A percentile compares a stretch with the other conserved stretches of the same genome.
These are phyloP conservation scores for Cytospora leucostoma DNA, from an alignment of 2,329 filamentous ascomycete species.

Conservation along the genomic window DNA sequence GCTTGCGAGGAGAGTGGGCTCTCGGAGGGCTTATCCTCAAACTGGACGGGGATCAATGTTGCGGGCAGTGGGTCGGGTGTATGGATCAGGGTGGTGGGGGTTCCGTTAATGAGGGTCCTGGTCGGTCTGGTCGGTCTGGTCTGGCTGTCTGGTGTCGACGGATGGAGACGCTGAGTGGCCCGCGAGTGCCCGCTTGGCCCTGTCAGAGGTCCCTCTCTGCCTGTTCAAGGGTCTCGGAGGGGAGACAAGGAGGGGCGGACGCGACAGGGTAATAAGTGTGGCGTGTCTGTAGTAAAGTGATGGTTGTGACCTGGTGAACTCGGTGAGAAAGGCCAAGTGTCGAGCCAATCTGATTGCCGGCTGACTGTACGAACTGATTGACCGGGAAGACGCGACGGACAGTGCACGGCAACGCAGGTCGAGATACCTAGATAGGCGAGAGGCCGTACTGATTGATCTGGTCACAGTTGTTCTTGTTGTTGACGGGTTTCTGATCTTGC, in stretches of 20 bases:
- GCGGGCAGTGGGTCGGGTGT: slow-evolving; percentile 1
- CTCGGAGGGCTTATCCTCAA: neutral
- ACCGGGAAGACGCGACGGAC: neutral
- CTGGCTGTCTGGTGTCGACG: neutral
- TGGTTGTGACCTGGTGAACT: neutral
- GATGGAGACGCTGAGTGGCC: neutral
- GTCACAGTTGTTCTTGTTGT: too few relatives aligned
- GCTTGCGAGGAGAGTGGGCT: neutral
- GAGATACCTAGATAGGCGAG: too few relatives aligned
- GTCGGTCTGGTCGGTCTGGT: neutral
- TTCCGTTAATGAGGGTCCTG: neutral
- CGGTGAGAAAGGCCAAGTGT: neutral
- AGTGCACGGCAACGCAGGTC: too few relatives aligned
- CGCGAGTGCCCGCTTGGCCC: neutral
- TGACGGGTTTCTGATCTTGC: too few relatives aligned
- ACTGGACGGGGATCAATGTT: slow-evolving; percentile 1
- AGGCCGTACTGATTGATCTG: too few relatives aligned
- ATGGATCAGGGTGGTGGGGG: slow-evolving; percentile 2
- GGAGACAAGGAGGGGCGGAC: neutral
- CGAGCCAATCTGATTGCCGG: neutral
- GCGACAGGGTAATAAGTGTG: neutral
- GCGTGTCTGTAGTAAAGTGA: slow-evolving; percentile 2
- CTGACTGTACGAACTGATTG: neutral
- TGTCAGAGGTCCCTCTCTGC: neutral
- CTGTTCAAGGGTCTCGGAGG: neutral